A percentile compares a stretch with the other conserved stretches of the same genome.
These are phyloP conservation scores for Lactarius tabidus DNA, from an alignment of 768 basidiomycete species.

Conservation along the genomic window DNA sequence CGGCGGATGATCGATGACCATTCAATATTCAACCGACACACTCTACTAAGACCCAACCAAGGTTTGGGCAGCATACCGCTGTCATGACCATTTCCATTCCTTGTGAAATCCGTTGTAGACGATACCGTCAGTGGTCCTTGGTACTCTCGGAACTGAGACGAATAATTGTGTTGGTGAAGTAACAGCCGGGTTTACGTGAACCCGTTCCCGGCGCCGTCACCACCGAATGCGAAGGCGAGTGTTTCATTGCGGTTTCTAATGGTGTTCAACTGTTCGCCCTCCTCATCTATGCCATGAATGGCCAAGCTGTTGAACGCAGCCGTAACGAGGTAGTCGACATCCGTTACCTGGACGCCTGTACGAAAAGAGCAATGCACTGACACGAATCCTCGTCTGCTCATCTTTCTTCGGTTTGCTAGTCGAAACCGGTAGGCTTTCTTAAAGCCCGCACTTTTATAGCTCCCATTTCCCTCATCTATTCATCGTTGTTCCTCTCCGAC, in stretches of 20 bases:
- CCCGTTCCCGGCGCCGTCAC: not conserved
- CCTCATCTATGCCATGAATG: too few species aligned
- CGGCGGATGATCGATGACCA: too few species aligned
- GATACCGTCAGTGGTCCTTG: not conserved
- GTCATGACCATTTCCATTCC: not conserved
- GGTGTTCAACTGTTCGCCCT: too few species aligned
- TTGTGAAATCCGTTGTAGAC: not conserved
- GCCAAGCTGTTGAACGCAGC: too few species aligned
- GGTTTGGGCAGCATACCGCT: not conserved
- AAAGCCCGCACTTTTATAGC: not conserved
- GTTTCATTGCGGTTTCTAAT: too few species aligned
- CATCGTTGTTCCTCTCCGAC: not conserved
- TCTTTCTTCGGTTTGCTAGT: conserved; percentile 11
- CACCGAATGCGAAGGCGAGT: too few species aligned
- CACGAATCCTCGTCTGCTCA: not conserved
- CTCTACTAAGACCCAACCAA: not conserved
- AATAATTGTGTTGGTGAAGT: not conserved
- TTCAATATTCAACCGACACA: not conserved
- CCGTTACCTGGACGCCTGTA: too few species aligned
- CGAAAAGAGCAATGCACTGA: too few species aligned
- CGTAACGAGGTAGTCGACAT: too few species aligned
- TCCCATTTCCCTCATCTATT: not conserved
- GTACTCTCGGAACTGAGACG: not conserved
- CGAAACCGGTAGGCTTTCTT: conserved; percentile 8
- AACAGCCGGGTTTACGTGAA: not conserved